Percentiles rank a stretch among this genome's conserved stretches.
Conservation (phyloP, 768 basidiomycete genomes). For the Nidularia pulvinata region DNA sequence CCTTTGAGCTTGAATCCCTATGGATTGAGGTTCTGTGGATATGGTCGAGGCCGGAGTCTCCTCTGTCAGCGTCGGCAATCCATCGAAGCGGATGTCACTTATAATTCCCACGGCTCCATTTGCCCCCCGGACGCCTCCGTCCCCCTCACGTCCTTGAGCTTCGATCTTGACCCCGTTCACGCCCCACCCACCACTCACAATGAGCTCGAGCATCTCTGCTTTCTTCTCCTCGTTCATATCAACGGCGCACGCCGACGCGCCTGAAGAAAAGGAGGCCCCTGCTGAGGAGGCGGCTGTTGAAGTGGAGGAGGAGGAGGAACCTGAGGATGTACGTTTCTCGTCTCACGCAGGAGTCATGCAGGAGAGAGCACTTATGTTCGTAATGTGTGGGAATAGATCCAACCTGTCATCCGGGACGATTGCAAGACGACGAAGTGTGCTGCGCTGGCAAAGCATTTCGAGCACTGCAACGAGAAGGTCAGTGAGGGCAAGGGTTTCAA, state of each 20-base stretch:
- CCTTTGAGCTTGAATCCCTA: too few species aligned
- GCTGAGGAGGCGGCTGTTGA: constrained; percentile 60
- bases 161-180: too few species aligned
- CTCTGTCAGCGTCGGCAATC: too few species aligned
- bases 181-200: constrained; percentile 11
- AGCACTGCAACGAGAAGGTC: constrained; percentile 90
- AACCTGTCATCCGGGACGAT: constrained; percentile 74
- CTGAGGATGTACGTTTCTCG: constrained; percentile 72
- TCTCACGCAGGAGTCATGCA: background rate
- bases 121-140: too few species aligned
- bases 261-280: constrained; percentile 33
- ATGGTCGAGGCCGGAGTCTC: too few species aligned
- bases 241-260: constrained; percentile 36
- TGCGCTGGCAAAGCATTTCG: constrained; percentile 76
- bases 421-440: constrained; percentile 73
- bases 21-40: too few species aligned
- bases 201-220: constrained; percentile 33
- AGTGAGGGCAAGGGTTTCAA: constrained; percentile 80
- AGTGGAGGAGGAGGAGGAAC: constrained; percentile 48
- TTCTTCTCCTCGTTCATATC: constrained; percentile 47
- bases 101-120: too few species aligned
- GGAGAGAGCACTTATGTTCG: too few species aligned
- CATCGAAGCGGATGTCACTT: too few species aligned
- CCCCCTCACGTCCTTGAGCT: too few species aligned
- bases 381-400: constrained; percentile 36